Percentiles rank a stretch among this genome's conserved stretches.
phyloP scores from a whole-genome alignment of 2,329 filamentous ascomycete species.

The Thelonectria rubi region DNA sequence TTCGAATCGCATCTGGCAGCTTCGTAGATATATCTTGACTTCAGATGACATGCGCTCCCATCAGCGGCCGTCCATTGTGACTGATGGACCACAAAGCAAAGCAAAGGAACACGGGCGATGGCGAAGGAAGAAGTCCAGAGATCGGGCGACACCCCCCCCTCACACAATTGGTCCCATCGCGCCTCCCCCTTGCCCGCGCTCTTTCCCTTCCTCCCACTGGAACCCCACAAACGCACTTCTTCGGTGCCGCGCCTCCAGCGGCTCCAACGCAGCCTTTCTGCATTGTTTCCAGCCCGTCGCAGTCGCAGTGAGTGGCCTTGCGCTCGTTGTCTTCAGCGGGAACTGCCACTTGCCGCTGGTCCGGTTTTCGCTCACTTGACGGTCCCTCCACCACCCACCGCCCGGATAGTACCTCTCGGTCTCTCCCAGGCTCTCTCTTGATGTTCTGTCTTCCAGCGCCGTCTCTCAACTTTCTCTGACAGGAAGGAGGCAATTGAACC shows the following conservation, averaged over 20 bases:
- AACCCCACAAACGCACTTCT: not conserved
- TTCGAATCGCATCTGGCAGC: not conserved
- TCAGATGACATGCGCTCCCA: not conserved
- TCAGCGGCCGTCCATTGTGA: not conserved
- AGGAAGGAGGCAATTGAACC: constrained; percentile 6
- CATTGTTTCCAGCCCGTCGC: not conserved
- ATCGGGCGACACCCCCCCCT: not conserved
- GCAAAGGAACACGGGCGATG: constrained; percentile 1
- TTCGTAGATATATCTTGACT: not conserved
- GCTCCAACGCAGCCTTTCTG: constrained; percentile 31
- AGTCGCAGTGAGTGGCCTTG: not conserved
- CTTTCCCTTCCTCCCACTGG: not conserved
- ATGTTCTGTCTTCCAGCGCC: not conserved
- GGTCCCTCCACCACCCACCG: not conserved
- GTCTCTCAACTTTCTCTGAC: not conserved
- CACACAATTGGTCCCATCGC: constrained; percentile 4
- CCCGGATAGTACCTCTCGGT: constrained; percentile 4
- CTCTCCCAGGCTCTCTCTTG: not conserved
- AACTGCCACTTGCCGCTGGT: constrained; percentile 29
- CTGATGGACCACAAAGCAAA: constrained; percentile 2
- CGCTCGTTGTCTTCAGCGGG: too few relatives aligned
- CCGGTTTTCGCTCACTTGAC: constrained; percentile 38
- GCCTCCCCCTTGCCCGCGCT: constrained; percentile 9
- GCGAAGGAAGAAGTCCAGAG: constrained; percentile 1
- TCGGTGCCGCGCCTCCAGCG: constrained; percentile 36